Percentiles rank a stretch among this genome's conserved stretches.
Evolutionary conservation across 2,329 filamentous ascomycete genomes (phyloP).

Genomic region (Coniochaeta sp.): DNA sequence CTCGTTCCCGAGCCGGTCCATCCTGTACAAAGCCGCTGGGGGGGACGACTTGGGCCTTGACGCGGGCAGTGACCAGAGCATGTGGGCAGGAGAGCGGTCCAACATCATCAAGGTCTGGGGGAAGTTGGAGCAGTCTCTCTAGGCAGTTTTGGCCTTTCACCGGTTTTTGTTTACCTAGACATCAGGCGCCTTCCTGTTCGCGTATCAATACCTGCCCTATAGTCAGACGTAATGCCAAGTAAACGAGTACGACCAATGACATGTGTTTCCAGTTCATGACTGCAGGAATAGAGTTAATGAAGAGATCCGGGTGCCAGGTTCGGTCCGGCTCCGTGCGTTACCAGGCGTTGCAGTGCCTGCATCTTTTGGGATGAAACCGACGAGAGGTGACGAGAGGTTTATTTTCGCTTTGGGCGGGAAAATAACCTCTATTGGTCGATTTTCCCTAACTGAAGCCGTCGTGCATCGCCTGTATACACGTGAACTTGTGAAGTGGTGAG

Average conservation of each 20-base stretch:
- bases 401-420: not conserved
- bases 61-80: not conserved
- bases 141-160: not conserved
- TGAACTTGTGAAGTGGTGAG: too few species aligned
- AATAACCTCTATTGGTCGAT: not conserved
- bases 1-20: constrained; percentile 11
- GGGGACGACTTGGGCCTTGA: constrained; percentile 12
- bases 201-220: not conserved
- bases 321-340: not conserved
- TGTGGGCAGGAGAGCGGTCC: constrained; percentile 10
- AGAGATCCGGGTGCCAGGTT: not conserved
- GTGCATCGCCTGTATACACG: not conserved
- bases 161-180: not conserved
- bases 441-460: not conserved
- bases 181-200: not conserved
- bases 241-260: not conserved
- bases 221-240: not conserved
- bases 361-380: not conserved
- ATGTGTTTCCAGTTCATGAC: not conserved
- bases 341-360: not conserved
- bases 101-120: constrained; percentile 13
- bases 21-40: constrained; percentile 3
- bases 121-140: constrained; percentile 6
- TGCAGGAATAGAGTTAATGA: not conserved
- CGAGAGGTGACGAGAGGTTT: too few species aligned